Evolutionary conservation across 257 asterid species (phyloP).

Genomic region (Eustoma russellianum): DNA sequence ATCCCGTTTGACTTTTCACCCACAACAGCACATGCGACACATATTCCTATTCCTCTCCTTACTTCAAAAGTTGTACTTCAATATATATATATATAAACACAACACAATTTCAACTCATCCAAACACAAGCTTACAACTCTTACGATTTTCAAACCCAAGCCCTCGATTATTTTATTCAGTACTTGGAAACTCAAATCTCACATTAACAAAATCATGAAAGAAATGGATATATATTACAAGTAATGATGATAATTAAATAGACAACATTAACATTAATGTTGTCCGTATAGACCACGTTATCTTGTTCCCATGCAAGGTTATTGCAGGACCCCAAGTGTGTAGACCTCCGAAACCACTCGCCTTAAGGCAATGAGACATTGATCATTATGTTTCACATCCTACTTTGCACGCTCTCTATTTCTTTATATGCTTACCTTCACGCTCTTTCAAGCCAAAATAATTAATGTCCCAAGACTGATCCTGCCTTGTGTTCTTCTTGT

Average conservation of each 20-base stretch:
- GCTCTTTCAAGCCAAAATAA: slow-evolving; percentile 12
- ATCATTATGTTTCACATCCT: slow-evolving; percentile 66
- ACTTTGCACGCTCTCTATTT: slow-evolving; percentile 53
- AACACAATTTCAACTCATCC: slow-evolving; percentile 15
- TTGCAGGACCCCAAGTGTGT: slow-evolving; percentile 31
- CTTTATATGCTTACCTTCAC: slow-evolving; percentile 14
- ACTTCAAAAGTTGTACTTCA: slow-evolving; percentile 17
- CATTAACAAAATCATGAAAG: not conserved
- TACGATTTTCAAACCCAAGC: slow-evolving; percentile 30
- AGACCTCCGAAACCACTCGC: slow-evolving; percentile 18
- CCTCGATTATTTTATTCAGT: slow-evolving; percentile 4
- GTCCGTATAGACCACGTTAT: slow-evolving; percentile 81
- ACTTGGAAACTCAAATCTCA: not conserved
- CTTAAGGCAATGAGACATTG: slow-evolving; percentile 41
- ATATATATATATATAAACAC: too few relatives aligned
- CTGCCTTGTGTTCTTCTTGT: not conserved
- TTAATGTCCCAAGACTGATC: not conserved
- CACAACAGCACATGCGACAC: slow-evolving; percentile 25
- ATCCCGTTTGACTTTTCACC: slow-evolving; percentile 31
- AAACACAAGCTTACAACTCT: slow-evolving; percentile 38
- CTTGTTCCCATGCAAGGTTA: slow-evolving; percentile 43
- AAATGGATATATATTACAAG: too few relatives aligned
- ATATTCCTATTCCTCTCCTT: slow-evolving; percentile 36
- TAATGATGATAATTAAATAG: too few relatives aligned
- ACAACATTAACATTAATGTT: slow-evolving; percentile 8